A percentile compares a stretch with the other conserved stretches of the same genome.
These are phyloP conservation scores for Phytophthora agathidicida DNA, from an alignment of 352 stramenopile species.

Conservation along the genomic window DNA sequence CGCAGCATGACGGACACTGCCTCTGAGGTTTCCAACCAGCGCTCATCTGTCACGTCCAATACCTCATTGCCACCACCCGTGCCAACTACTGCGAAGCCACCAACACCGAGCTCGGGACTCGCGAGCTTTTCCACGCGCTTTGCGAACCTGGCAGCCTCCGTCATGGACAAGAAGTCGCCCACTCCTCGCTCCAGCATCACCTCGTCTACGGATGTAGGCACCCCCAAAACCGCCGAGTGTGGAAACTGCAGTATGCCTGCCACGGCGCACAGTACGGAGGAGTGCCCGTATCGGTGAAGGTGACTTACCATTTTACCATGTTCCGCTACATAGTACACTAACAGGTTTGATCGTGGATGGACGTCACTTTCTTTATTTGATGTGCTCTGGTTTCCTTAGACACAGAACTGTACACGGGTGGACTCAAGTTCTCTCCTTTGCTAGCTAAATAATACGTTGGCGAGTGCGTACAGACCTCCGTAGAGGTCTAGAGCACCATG, in stretches of 20 bases:
- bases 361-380: slow-evolving; percentile 33
- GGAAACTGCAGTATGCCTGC: slow-evolving; percentile 52
- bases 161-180: slow-evolving; percentile 60
- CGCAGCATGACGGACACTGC: slow-evolving; percentile 43
- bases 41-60: slow-evolving; percentile 41
- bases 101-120: slow-evolving; percentile 32
- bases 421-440: slow-evolving; percentile 30
- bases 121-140: slow-evolving; percentile 63
- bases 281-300: slow-evolving; percentile 61
- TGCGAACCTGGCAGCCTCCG: slow-evolving; percentile 54
- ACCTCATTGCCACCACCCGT: slow-evolving; percentile 43
- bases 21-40: slow-evolving; percentile 56
- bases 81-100: slow-evolving; percentile 38
- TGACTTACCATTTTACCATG: neutral
- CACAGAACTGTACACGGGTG: slow-evolving; percentile 33
- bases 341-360: slow-evolving; percentile 9
- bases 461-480: slow-evolving; percentile 9
- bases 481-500: slow-evolving; percentile 69
- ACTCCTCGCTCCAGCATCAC: slow-evolving; percentile 37
- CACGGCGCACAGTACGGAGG: slow-evolving; percentile 46
- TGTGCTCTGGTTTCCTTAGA: slow-evolving; percentile 38
- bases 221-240: slow-evolving; percentile 48
- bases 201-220: slow-evolving; percentile 15
- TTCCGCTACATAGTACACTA: neutral
- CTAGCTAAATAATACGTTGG: slow-evolving; percentile 50